Base-by-base conservation (phyloP, 306 rosid genomes). In the Rosa lucieae region DNA sequence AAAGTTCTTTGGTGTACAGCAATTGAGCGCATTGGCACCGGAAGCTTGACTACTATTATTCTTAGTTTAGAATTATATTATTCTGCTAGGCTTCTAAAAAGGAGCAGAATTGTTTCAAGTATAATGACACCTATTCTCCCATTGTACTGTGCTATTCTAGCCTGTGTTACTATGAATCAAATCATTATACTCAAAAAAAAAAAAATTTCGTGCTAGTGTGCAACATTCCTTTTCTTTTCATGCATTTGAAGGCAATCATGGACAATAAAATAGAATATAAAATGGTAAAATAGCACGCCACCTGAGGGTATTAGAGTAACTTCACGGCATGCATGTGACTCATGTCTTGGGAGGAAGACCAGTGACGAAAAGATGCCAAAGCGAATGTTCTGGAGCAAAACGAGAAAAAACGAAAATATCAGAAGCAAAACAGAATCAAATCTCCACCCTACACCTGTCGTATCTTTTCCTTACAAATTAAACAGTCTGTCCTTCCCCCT, bases 341-440 rank as follows among this genome's bases (percentile, higher is more conserved):
- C 21, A 42, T 43, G 17, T 40, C 47, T 66, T 7, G 71, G 26
- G 13, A 15, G 47, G 44, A 65, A 65, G 70, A 65, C 44, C 11
- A 46, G 3, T 6, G 10, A 39, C 47, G 53, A 4, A 32, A 35
- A 46, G 59, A 46, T 23, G 21, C 73, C 72, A 13, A 17, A 70
- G 35, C 39, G 88, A 81, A 85, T 75, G 88, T 77, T 77, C 84
- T 51, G 23, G 82, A 80, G 80, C 18, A 17, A 10, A 37, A 61
- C 3, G 5, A 55, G 61, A 35, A 3, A 44, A 44, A 40, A 6
- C 44, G 37, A 51, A 9, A 73, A 37, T n/a, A 78, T 49, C 80
- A 39, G 17, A 18, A 83, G 29, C 18, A 32, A 42, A 42, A 35
- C 49, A 35, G 51, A 65, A 62, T 5, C 43, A 42, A 77, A 66